Percentiles rank a stretch among this genome's conserved stretches.
phyloP scores from a whole-genome alignment of 1,284 basidiomycete species.

The Fomes fomentarius region DNA sequence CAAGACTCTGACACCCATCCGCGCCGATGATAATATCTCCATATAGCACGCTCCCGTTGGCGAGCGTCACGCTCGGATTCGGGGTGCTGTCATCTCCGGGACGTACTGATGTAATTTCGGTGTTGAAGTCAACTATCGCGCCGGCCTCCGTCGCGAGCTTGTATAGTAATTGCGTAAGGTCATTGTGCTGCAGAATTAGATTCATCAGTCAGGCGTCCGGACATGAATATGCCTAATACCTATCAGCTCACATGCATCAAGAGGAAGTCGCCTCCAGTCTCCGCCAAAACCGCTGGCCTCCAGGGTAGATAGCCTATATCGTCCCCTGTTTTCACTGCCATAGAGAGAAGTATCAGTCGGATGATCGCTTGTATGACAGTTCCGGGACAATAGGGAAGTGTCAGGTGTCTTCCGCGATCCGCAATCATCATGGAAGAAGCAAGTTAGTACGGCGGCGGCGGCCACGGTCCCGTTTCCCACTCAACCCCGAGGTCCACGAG shows the following conservation, averaged over 20 bases:
- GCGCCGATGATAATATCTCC: constrained; percentile 46
- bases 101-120: constrained; percentile 35
- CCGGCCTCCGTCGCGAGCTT: constrained; percentile 45
- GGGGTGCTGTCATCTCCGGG: constrained; percentile 28
- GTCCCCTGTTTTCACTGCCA: constrained; percentile 46
- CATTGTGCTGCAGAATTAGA: constrained; percentile 41
- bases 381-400: no score
- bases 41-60: constrained; percentile 37
- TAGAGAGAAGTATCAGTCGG: background rate
- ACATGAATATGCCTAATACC: background rate
- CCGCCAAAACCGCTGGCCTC: constrained; percentile 54
- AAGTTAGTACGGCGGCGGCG: no score
- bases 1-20: constrained; percentile 39
- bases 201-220: background rate
- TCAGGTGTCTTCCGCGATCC: no score
- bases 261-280: constrained; percentile 56
- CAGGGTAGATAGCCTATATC: constrained; percentile 50
- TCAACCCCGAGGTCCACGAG: no score
- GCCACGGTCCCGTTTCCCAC: no score
- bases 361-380: background rate
- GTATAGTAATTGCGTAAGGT: constrained; percentile 47
- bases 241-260: constrained; percentile 34
- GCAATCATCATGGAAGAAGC: no score
- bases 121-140: constrained; percentile 43
- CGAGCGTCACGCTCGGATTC: constrained; percentile 35